Percentiles rank a stretch among this genome's conserved stretches.
Conservation (phyloP, 805 yeast species). For the Ogataea thermomethanolica region DNA sequence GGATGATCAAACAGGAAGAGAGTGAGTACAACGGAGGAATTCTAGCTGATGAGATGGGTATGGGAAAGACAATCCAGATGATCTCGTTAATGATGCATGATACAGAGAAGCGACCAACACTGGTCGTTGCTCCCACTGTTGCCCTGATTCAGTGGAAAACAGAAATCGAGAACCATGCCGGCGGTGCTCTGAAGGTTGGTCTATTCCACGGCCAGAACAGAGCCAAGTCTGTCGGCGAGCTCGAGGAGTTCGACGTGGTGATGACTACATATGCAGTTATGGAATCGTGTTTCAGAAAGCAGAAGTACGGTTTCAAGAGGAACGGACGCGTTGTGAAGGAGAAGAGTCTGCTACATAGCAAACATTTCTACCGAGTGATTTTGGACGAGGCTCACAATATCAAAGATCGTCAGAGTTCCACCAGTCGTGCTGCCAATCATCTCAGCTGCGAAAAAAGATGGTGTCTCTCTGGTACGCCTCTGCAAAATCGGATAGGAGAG, state of each 20-base stretch:
- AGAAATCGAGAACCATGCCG: constrained; percentile 85
- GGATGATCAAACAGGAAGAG: constrained; percentile 84
- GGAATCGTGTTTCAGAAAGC: constrained; percentile 82
- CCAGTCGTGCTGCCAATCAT: constrained; percentile 86
- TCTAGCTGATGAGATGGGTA: constrained; percentile 98
- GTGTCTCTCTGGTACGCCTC: constrained; percentile 95
- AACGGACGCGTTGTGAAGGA: constrained; percentile 71
- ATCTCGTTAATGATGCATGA: constrained; percentile 82
- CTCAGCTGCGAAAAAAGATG: constrained; percentile 72
- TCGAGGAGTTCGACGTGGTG: constrained; percentile 69
- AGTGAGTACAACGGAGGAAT: constrained; percentile 83
- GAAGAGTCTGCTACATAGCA: constrained; percentile 66
- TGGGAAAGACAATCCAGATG: constrained; percentile 98
- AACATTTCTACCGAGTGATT: constrained; percentile 78
- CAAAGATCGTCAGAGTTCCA: constrained; percentile 90
- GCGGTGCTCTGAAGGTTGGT: constrained; percentile 60
- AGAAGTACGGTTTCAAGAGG: constrained; percentile 77
- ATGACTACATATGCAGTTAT: constrained; percentile 90
- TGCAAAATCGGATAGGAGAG: constrained; percentile 96
- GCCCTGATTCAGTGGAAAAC: constrained; percentile 97
- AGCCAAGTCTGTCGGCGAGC: constrained; percentile 50
- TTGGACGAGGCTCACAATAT: constrained; percentile 97
- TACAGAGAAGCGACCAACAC: constrained; percentile 61
- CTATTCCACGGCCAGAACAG: constrained; percentile 87
- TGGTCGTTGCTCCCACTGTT: constrained; percentile 98